These are phyloP conservation scores for Lactarius deliciosus DNA, from an alignment of 768 basidiomycete species.

Conservation along the genomic window DNA sequence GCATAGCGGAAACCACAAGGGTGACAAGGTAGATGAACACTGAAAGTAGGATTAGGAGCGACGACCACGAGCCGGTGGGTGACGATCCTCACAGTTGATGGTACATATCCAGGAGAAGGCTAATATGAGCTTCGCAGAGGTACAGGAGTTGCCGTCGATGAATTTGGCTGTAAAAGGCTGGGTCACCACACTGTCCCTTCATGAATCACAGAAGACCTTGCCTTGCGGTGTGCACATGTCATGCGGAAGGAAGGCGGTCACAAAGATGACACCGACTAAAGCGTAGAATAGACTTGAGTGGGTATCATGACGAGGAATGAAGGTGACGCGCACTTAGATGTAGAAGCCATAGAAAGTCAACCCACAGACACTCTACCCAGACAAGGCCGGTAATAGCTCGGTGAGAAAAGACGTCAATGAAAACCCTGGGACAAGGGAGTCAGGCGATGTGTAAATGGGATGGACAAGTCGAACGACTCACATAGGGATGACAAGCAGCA, in stretches of 20 bases:
- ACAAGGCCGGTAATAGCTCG: slow-evolving; percentile 21
- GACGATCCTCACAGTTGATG: slow-evolving; percentile 17
- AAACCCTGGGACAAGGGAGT: slow-evolving; percentile 12
- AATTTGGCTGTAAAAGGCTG: slow-evolving; percentile 11
- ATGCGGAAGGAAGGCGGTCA: slow-evolving; percentile 18
- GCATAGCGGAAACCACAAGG: slow-evolving; percentile 17
- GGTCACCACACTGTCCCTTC: background rate
- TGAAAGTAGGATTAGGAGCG: slow-evolving; percentile 5
- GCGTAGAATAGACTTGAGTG: background rate
- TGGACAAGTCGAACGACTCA: background rate
- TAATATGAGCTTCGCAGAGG: slow-evolving; percentile 20
- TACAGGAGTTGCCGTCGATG: slow-evolving; percentile 17
- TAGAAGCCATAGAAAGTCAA: slow-evolving; percentile 21
- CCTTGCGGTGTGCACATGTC: slow-evolving; percentile 25
- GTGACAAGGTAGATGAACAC: slow-evolving; percentile 22
- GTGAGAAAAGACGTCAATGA: slow-evolving; percentile 17
- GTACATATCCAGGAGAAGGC: slow-evolving; percentile 29
- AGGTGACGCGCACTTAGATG: slow-evolving; percentile 20
- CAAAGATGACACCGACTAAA: slow-evolving; percentile 24
- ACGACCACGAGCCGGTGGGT: background rate
- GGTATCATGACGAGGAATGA: background rate
- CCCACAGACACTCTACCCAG: slow-evolving; percentile 28
- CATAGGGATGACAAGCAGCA: slow-evolving; percentile 25
- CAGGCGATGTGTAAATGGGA: background rate
- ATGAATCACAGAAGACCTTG: slow-evolving; percentile 2